Evolutionary conservation across 352 stramenopile species (phyloP), one percentile per base, ranked within the genome.

Genomic region (Albugo candida): DNA sequence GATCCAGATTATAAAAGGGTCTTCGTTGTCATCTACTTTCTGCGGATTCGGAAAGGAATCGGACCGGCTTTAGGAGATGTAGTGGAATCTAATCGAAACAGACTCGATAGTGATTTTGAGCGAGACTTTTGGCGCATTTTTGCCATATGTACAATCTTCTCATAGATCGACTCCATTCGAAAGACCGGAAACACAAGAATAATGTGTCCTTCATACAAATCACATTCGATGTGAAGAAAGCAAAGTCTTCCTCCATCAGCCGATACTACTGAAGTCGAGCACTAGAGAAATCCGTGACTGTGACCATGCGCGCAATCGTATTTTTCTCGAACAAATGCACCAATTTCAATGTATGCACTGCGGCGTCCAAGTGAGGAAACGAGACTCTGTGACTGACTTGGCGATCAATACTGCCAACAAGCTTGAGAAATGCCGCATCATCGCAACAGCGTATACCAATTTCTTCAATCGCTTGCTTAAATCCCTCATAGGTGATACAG

Each of bases 311-410:
- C 2, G 59, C 52, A 40, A 88, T 61, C 0, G 73, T 78, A 35
- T 51, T 41, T 43, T 84, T 70, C n/a, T 84, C 76, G 45, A 92
- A 86, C 49, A 89, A 62, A 43, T 89, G 78, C 52, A 85, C 76
- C 34, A 92, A 56, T 58, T 92, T 92, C 48, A 92, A 67, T 43
- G 74, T 81, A 61, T 89, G 76, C 34, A 92, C 73, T 0, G 76
- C 71, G 1, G 67, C 70, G 48, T 89, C 74, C 48, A 92, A 89
- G 39, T 87, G 71, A 24, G 60, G 48, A 39, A 84, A 70, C 37
- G 70, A 74, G 38, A 89, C 70, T 6, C 50, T 48, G 41, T 63
- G 54, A 13, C 47, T 54, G 39, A 55, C 49, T 12, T 70, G 51
- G 45, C 66, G 64, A 41, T 83, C 71, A 36, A 87, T 74, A 44